These are phyloP conservation scores for Linnemannia elongata DNA, from an alignment of 192 early-diverging fungal genomes.

Conservation along the genomic window DNA sequence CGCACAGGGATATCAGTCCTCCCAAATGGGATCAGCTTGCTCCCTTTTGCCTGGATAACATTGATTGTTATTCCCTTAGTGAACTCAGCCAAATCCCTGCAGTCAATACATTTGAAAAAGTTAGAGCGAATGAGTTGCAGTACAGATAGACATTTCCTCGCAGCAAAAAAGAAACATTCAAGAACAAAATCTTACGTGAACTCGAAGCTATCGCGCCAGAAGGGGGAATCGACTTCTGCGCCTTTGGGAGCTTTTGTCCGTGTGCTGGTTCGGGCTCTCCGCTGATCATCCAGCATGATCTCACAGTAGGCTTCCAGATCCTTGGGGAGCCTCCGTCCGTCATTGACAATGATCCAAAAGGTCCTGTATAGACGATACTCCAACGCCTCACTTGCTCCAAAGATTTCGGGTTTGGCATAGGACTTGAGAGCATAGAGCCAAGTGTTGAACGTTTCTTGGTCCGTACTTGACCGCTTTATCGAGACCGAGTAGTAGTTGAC, in stretches of 20 bases:
- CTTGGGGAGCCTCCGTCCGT: constrained; percentile 36
- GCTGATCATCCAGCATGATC: constrained; percentile 61
- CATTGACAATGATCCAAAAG: constrained; percentile 46
- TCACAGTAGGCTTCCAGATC: constrained; percentile 61
- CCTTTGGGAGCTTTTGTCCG: constrained; percentile 36
- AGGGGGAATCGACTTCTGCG: constrained; percentile 37
- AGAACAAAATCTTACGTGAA: constrained; percentile 49
- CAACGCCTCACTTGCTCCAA: constrained; percentile 32
- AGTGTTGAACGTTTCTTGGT: constrained; percentile 36
- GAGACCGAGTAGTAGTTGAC: constrained; percentile 55
- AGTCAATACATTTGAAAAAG: not conserved
- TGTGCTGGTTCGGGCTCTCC: constrained; percentile 53
- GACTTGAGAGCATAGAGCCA: constrained; percentile 55
- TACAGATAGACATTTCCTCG: not conserved
- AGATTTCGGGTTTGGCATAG: constrained; percentile 52
- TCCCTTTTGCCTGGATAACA: constrained; percentile 43
- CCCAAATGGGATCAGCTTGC: constrained; percentile 37
- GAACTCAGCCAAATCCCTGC: constrained; percentile 35
- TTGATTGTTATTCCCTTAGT: constrained; percentile 49
- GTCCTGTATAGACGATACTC: constrained; percentile 51
- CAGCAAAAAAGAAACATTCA: not conserved
- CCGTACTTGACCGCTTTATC: constrained; percentile 30
- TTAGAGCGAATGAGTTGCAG: not conserved
- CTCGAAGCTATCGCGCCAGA: constrained; percentile 62
- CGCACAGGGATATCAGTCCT: constrained; percentile 38